phyloP scores from a whole-genome alignment of 805 yeast genomes.

The Naumovozyma castellii region DNA sequence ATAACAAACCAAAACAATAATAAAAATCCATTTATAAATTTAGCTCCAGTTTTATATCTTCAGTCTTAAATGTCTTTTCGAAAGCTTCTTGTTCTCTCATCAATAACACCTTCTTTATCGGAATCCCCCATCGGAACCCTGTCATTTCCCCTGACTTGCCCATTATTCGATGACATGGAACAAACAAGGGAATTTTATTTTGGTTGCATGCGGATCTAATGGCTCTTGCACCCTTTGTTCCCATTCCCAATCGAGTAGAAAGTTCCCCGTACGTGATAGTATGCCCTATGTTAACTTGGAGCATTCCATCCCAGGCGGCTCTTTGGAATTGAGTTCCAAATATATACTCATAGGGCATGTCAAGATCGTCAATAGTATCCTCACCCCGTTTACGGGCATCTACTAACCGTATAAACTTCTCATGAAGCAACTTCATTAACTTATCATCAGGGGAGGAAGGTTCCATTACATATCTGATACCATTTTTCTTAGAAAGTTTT shows the following conservation, averaged over 20 bases:
- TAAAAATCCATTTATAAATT: too few relatives aligned
- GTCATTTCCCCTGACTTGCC: conserved; percentile 27
- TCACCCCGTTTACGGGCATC: not conserved
- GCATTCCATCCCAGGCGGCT: conserved; percentile 32
- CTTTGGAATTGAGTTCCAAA: conserved; percentile 35
- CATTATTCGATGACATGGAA: conserved; percentile 39
- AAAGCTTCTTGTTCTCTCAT: conserved; percentile 6
- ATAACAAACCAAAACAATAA: not conserved
- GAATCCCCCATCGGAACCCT: conserved; percentile 34
- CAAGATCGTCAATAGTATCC: not conserved
- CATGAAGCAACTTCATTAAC: not conserved
- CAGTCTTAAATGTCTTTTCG: not conserved
- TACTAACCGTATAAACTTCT: not conserved
- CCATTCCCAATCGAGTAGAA: conserved; percentile 26
- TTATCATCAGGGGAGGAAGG: not conserved
- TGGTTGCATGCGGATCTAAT: conserved; percentile 36
- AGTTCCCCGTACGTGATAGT: conserved; percentile 29
- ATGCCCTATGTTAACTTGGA: conserved; percentile 24
- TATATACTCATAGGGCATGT: conserved; percentile 19
- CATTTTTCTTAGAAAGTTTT: conserved; percentile 2
- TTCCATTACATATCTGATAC: not conserved
- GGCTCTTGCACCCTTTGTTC: conserved; percentile 29
- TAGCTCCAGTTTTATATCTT: too few relatives aligned
- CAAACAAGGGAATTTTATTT: conserved; percentile 32
- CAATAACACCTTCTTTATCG: conserved; percentile 26